Conservation (phyloP, 1,284 basidiomycete species). For the Schizophyllum amplum region DNA sequence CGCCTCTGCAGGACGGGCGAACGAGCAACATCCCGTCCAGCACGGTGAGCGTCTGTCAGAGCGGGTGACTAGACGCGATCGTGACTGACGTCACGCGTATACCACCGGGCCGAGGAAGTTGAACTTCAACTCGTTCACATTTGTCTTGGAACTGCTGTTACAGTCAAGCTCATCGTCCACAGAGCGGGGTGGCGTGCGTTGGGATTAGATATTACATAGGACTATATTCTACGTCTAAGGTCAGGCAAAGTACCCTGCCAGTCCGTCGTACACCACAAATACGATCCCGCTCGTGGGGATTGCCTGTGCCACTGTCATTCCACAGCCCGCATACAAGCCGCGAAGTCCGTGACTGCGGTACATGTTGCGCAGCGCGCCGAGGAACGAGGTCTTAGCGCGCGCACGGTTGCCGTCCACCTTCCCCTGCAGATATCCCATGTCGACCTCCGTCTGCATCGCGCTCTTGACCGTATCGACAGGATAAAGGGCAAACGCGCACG, state of each 20-base stretch:
- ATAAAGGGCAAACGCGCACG: conserved; percentile 83
- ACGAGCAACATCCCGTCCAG: background rate
- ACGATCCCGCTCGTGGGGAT: conserved; percentile 90
- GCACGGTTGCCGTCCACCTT: conserved; percentile 9
- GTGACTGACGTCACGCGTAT: background rate
- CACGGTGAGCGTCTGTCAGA: background rate
- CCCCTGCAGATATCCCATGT: conserved; percentile 55
- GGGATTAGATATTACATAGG: background rate
- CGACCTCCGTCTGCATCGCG: conserved; percentile 90
- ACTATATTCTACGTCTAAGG: background rate
- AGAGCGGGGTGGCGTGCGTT: too few relatives aligned
- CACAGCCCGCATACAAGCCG: conserved; percentile 94
- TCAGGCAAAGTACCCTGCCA: conserved; percentile 48
- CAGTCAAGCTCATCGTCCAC: too few relatives aligned
- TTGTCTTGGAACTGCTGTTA: too few relatives aligned
- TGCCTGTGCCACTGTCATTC: conserved; percentile 82
- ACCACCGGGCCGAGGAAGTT: too few relatives aligned
- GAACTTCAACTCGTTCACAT: too few relatives aligned
- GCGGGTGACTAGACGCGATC: background rate
- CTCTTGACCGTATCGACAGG: conserved; percentile 95
- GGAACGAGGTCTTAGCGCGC: conserved; percentile 42
- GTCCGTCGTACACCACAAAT: conserved; percentile 83
- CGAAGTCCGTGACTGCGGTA: conserved; percentile 71
- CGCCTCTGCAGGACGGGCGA: background rate
- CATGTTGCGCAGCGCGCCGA: conserved; percentile 66